Evolutionary conservation across 352 stramenopile genomes (phyloP).

Genomic region (Phytopythium helicoides): DNA sequence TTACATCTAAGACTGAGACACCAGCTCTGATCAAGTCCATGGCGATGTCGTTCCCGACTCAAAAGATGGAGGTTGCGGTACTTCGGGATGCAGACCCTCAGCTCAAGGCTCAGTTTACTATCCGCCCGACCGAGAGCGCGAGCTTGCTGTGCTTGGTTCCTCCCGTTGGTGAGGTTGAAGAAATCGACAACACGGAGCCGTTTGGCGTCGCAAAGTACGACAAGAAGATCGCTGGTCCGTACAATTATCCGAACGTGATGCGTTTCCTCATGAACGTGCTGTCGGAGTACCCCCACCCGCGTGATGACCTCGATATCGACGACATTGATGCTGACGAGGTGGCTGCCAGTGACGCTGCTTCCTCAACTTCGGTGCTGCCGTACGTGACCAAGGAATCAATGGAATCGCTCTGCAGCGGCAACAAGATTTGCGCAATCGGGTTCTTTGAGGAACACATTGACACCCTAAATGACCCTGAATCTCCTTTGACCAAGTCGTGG

Average conservation of each 20-base stretch:
- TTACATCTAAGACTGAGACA: slow-evolving; percentile 52
- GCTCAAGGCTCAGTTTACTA: slow-evolving; percentile 61
- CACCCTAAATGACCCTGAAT: slow-evolving; percentile 37
- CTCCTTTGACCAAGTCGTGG: slow-evolving; percentile 37
- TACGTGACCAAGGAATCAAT: slow-evolving; percentile 58
- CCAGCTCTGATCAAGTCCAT: slow-evolving; percentile 61
- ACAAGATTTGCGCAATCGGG: slow-evolving; percentile 74
- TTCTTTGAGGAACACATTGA: slow-evolving; percentile 69
- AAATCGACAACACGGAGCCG: slow-evolving; percentile 14
- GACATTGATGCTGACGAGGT: slow-evolving; percentile 23
- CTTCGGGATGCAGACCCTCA: slow-evolving; percentile 52
- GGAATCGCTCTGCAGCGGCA: slow-evolving; percentile 43
- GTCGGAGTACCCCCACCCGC: slow-evolving; percentile 57
- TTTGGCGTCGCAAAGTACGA: slow-evolving; percentile 69
- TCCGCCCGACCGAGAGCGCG: slow-evolving; percentile 29
- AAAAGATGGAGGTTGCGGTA: slow-evolving; percentile 51
- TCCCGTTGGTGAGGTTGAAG: slow-evolving; percentile 18
- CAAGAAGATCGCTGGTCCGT: slow-evolving; percentile 64
- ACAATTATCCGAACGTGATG: slow-evolving; percentile 65
- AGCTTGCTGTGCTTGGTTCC: slow-evolving; percentile 51
- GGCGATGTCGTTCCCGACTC: slow-evolving; percentile 50
- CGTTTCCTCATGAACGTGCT: slow-evolving; percentile 67
- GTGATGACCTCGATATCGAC: slow-evolving; percentile 19
- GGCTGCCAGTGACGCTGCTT: slow-evolving; percentile 13
- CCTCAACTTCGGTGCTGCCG: slow-evolving; percentile 25